Conservation (phyloP, 345 rosid genomes). For the Toxicodendron radicans region DNA sequence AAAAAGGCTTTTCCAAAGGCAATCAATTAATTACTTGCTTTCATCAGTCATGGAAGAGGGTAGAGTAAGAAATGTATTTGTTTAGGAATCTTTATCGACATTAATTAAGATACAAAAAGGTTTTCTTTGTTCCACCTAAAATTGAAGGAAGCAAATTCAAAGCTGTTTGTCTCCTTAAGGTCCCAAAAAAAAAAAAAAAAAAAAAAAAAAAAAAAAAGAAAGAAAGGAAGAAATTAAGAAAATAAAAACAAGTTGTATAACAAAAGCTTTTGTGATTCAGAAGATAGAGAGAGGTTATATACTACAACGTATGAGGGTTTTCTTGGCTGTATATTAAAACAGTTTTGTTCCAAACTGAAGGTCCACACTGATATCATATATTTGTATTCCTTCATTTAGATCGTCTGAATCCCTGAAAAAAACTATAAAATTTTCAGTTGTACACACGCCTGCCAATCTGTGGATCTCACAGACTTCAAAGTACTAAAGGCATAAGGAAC, state of each 20-base stretch:
- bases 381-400: constrained; percentile 1
- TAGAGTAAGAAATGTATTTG: neutral
- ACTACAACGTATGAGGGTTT: constrained; percentile 16
- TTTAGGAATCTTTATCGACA: neutral
- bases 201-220: too few species aligned
- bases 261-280: constrained; percentile 2
- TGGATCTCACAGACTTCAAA: constrained; percentile 57
- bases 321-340: constrained; percentile 9
- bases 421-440: constrained; percentile 36
- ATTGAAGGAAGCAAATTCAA: neutral
- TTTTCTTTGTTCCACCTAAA: neutral
- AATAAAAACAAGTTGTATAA: neutral
- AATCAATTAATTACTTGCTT: neutral
- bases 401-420: neutral
- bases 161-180: neutral
- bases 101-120: neutral
- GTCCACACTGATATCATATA: neutral
- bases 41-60: constrained; percentile 2
- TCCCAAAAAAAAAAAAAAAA: too few species aligned
- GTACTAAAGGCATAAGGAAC: constrained; percentile 70
- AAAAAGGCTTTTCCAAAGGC: constrained; percentile 7
- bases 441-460: constrained; percentile 19
- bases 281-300: constrained; percentile 1
- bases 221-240: neutral
- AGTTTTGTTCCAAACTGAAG: constrained; percentile 21